Base-by-base conservation (phyloP, 75 land plant genomes). In the Sequoia sempervirens region DNA sequence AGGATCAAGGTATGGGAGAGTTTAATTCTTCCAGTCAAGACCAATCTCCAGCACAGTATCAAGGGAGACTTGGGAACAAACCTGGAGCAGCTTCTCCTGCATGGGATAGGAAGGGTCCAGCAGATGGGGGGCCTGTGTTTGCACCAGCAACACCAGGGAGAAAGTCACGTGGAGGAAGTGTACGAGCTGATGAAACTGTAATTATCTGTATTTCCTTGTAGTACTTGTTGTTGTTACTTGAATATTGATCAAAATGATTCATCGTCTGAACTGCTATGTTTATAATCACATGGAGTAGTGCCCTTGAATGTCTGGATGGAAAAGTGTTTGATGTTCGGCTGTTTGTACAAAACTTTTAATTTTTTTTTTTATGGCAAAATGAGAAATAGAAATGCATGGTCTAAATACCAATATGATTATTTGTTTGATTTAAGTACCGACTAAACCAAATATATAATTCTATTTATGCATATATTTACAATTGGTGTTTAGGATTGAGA, bases 81-180 rank as follows among this genome's bases (percentile, higher is more conserved):
- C 82, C 69, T 87, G 90, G 86, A 38, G 73, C 52, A 14, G 84
- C 86, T 17, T 93, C 94, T 53, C 90, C 92, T 43, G 84, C 89
- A 17, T 88, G 88, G 91, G 91, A 90, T 80, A 84, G 87, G 37
- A 89, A 82, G 75, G 75, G 58, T 79, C 70, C 88, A 2, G 53
- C 82, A 28, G 88, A 89, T 66, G 85, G 86, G 64, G 66, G 78
- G 82, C 30, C 84, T 82, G 68, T 85, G 86, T 74, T 75, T 37
- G 88, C 86, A 84, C 87, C 95, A 53, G 82, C 81, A n/a, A 88
- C 93, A 20, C 91, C 95, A 64, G 86, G 85, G 69, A 89, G 91
- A 88, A 84, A 92, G 11, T 73, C 85, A 32, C 81, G 81, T 18
- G 87, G 86, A 81, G 82, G 87, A 79, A 58, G 54, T 82, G 52